Evolutionary conservation across 73 alveolate genomes (phyloP), one percentile per base, ranked within the genome.

Genomic region (Symbiodinium pilosum): DNA sequence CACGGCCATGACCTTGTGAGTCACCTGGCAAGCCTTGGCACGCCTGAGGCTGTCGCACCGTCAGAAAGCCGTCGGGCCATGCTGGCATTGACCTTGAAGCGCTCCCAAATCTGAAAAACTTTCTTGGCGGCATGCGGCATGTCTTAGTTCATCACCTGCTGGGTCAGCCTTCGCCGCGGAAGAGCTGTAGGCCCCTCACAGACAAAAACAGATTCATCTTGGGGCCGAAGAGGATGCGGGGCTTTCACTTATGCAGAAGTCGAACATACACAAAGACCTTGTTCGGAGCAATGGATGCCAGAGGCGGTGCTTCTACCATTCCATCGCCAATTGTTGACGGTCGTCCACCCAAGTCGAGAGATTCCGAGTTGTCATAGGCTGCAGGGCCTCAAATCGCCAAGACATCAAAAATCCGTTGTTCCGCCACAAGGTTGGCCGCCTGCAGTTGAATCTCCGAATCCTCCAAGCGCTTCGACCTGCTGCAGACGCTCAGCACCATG

Each of bases 321-420:
- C 94, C 94, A 47, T 86, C 93, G 21, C 83, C 41, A 20, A 38
- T 5, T 18, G 86, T 68, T 12, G 85, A 68, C 34, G 85, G 84
- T 21, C 40, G 56, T 14, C 94, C 94, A 16, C 85, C 84, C 36
- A 87, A 26, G 68, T 59, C 94, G 42, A 87, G 59, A 39, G 94
- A 59, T 43, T 87, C 94, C 11, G 30, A 68, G 68, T 85, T 43
- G 36, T 87, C 94, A 85, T 56, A 87, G 43, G 86, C 43, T 2
- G 94, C 44, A 3, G 43, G 68, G n/a, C 94, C 94, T 87, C 71
- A 54, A 7, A 54, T 21, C 71, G 26, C 71, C 26, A 30, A 54
- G 71, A 54, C 26, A 12, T 24, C n/a, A 7, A 24, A 3, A 4
- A 54, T 54, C 26, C 30, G 71, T 30, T 30, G 71, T 30, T 21